Percentiles rank a stretch among this genome's conserved stretches.
Conservation (phyloP, 441 rosid genomes). For the Adansonia grandidieri region DNA sequence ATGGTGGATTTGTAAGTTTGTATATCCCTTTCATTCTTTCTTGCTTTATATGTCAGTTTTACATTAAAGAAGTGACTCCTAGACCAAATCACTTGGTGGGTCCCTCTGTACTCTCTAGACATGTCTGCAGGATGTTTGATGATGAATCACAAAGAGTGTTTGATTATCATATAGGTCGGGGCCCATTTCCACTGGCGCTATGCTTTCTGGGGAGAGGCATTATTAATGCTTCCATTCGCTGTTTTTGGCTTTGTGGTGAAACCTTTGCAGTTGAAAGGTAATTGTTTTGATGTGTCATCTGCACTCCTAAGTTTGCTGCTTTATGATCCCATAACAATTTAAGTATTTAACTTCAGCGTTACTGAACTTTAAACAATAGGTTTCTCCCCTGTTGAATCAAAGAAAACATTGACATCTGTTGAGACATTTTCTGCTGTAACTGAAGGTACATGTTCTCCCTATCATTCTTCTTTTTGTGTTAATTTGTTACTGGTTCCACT, state of each 20-base stretch:
- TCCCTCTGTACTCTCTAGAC: neutral
- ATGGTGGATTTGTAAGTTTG: slow-evolving; percentile 67
- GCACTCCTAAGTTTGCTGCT: neutral
- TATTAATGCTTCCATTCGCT: slow-evolving; percentile 81
- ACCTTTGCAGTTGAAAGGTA: slow-evolving; percentile 91
- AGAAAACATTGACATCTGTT: slow-evolving; percentile 37
- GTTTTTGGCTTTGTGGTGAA: slow-evolving; percentile 70
- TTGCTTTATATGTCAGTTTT: slow-evolving; percentile 2
- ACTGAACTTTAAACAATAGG: slow-evolving; percentile 41
- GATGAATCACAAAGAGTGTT: slow-evolving; percentile 20
- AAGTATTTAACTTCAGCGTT: neutral
- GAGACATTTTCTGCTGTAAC: slow-evolving; percentile 42
- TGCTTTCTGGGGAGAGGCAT: slow-evolving; percentile 89
- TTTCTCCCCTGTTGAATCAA: slow-evolving; percentile 47
- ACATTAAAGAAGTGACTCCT: neutral
- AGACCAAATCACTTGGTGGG: neutral
- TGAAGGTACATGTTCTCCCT: slow-evolving; percentile 41
- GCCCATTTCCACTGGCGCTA: slow-evolving; percentile 68
- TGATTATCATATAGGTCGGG: slow-evolving; percentile 61
- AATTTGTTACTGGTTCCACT: slow-evolving; percentile 5
- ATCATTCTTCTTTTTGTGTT: slow-evolving; percentile 14
- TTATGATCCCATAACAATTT: slow-evolving; percentile 6
- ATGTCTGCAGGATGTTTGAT: neutral
- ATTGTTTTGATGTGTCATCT: slow-evolving; percentile 6
- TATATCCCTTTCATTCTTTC: slow-evolving; percentile 2